Evolutionary conservation across 2,329 filamentous ascomycete genomes (phyloP).

Genomic region (Ophiostoma piceae): DNA sequence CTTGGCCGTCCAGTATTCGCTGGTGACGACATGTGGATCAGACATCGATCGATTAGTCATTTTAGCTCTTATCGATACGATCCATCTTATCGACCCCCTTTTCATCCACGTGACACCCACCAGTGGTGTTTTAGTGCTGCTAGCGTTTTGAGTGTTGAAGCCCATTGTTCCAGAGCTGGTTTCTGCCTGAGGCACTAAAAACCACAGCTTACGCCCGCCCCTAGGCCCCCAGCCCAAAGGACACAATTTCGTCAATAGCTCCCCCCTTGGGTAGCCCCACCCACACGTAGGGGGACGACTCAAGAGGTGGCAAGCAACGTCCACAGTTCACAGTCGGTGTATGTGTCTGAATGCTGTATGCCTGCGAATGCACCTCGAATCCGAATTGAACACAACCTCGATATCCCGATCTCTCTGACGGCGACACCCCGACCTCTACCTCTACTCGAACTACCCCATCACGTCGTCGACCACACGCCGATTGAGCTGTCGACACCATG

Average conservation of each 20-base stretch:
- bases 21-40: constrained; percentile 3
- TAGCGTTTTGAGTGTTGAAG: neutral
- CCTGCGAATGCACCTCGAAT: neutral
- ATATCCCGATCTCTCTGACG: neutral
- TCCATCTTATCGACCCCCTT: constrained; percentile 4
- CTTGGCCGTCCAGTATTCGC: neutral
- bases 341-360: constrained; percentile 12
- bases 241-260: constrained; percentile 18
- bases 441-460: neutral
- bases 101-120: constrained; percentile 3
- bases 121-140: neutral
- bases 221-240: constrained; percentile 11
- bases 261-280: constrained; percentile 16
- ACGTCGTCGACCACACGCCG: constrained; percentile 4
- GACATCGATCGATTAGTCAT: neutral
- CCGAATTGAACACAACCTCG: neutral
- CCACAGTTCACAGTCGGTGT: constrained; percentile 11
- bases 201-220: neutral
- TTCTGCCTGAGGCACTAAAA: constrained; percentile 3
- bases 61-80: constrained; percentile 9
- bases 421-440: constrained; percentile 10
- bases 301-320: constrained; percentile 3
- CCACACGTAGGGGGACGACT: neutral
- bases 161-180: neutral
- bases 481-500: constrained; percentile 27